Percentiles rank a stretch among this genome's conserved stretches.
Evolutionary conservation across 192 early-diverging fungal genomes (phyloP).

Genomic region (Coemansia pectinata): DNA sequence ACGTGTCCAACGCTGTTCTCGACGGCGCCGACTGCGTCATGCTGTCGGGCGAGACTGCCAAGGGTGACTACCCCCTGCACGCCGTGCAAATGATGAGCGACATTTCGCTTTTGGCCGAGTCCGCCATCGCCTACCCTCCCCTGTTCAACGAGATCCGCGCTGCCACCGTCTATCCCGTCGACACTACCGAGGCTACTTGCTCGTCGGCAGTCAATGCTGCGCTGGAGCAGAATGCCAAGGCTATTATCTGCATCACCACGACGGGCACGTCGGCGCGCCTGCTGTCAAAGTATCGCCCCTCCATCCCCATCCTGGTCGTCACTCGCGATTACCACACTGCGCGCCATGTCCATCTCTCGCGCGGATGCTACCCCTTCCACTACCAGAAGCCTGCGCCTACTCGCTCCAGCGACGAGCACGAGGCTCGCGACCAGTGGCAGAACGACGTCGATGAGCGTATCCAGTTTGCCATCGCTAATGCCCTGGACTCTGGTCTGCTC

Average conservation of each 20-base stretch:
- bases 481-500: constrained; percentile 65
- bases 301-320: constrained; percentile 88
- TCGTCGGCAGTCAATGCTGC: constrained; percentile 83
- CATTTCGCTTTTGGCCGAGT: constrained; percentile 90
- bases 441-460: constrained; percentile 79
- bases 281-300: constrained; percentile 93
- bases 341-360: constrained; percentile 73
- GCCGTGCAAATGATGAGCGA: constrained; percentile 95
- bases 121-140: constrained; percentile 91
- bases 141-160: constrained; percentile 88
- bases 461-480: constrained; percentile 76
- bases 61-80: constrained; percentile 88
- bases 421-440: constrained; percentile 69
- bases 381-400: constrained; percentile 57
- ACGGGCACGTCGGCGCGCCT: constrained; percentile 85
- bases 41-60: constrained; percentile 98
- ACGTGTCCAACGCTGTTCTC: constrained; percentile 97
- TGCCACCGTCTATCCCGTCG: constrained; percentile 70
- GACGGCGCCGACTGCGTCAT: constrained; percentile 99
- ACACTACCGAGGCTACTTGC: constrained; percentile 90
- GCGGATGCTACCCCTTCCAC: constrained; percentile 80
- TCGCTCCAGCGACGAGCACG: constrained; percentile 44
- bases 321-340: constrained; percentile 77
- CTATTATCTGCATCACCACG: constrained; percentile 89
- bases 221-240: constrained; percentile 80